Evolutionary conservation across 2,329 filamentous ascomycete genomes (phyloP).

Genomic region (Stachybotrys chlorohalonatus): DNA sequence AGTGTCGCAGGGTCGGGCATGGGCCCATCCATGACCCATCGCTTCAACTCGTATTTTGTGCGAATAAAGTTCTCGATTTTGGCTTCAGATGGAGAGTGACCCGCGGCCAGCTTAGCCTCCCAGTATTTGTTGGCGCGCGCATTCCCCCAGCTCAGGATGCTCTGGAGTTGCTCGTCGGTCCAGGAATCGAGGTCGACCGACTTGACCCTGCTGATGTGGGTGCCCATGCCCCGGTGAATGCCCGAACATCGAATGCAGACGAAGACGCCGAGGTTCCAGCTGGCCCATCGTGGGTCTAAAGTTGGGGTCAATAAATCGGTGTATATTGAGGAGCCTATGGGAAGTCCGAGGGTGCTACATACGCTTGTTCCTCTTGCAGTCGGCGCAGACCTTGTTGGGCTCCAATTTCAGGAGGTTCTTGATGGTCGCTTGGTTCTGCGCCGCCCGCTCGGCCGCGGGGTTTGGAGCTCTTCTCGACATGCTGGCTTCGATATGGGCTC

Average conservation of each 20-base stretch:
- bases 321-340: neutral
- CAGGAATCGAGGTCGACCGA: constrained; percentile 96
- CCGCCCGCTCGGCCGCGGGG: constrained; percentile 76
- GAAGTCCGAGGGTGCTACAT: constrained; percentile 21
- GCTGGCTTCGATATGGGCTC: constrained; percentile 9
- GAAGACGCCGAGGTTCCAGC: constrained; percentile 96
- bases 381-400: constrained; percentile 90
- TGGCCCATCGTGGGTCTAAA: constrained; percentile 93
- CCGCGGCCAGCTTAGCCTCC: constrained; percentile 87
- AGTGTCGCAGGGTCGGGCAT: constrained; percentile 89
- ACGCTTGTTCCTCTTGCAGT: constrained; percentile 99
- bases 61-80: constrained; percentile 99
- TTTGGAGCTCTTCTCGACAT: constrained; percentile 77
- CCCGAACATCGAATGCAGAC: constrained; percentile 97
- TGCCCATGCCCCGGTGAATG: constrained; percentile 97
- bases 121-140: constrained; percentile 96
- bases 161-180: constrained; percentile 97
- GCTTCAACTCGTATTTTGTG: constrained; percentile 97
- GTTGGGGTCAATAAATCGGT: constrained; percentile 6
- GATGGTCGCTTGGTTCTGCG: constrained; percentile 87
- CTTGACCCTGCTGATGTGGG: constrained; percentile 96
- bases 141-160: constrained; percentile 92
- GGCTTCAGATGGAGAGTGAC: constrained; percentile 87
- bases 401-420: constrained; percentile 94
- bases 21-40: constrained; percentile 97